Evolutionary conservation across 2,329 filamentous ascomycete genomes (phyloP).

Genomic region (Aureobasidium vineae): DNA sequence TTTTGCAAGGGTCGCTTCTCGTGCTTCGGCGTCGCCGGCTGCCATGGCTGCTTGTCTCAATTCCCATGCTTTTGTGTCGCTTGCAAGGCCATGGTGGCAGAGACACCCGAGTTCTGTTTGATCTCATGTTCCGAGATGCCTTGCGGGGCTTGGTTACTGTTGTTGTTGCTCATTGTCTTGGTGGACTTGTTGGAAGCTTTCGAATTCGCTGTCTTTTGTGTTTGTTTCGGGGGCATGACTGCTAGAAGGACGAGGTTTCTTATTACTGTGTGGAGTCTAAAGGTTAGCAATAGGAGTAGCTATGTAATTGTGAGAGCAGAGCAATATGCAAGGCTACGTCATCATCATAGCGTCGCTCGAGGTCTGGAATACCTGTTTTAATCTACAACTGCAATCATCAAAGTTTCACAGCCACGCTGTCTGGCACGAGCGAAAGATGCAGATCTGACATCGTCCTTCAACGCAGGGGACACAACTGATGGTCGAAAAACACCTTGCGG

Average conservation of each 20-base stretch:
- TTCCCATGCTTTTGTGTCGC: slow-evolving; percentile 42
- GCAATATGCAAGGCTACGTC: slow-evolving; percentile 12
- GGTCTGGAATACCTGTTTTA: slow-evolving; percentile 11
- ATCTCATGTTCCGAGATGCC: slow-evolving; percentile 40
- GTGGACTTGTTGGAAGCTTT: neutral
- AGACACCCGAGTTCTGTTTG: slow-evolving; percentile 42
- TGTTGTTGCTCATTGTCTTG: slow-evolving; percentile 1
- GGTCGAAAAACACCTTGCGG: neutral
- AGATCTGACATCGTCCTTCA: neutral
- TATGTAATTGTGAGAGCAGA: slow-evolving; percentile 3
- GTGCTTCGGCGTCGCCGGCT: slow-evolving; percentile 41
- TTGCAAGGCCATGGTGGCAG: slow-evolving; percentile 40
- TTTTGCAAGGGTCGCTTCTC: slow-evolving; percentile 42
- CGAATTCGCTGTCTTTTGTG: neutral
- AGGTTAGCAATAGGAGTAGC: neutral
- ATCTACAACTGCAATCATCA: neutral
- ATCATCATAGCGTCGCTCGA: neutral
- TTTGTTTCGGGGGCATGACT: slow-evolving; percentile 12
- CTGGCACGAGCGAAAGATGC: neutral
- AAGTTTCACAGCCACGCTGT: neutral
- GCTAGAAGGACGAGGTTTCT: neutral
- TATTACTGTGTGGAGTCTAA: neutral
- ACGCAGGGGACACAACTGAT: neutral
- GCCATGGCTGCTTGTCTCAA: slow-evolving; percentile 43
- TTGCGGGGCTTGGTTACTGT: neutral